Conservation (phyloP, 2,329 filamentous ascomycete genomes). For the Westerdykella sp. region DNA sequence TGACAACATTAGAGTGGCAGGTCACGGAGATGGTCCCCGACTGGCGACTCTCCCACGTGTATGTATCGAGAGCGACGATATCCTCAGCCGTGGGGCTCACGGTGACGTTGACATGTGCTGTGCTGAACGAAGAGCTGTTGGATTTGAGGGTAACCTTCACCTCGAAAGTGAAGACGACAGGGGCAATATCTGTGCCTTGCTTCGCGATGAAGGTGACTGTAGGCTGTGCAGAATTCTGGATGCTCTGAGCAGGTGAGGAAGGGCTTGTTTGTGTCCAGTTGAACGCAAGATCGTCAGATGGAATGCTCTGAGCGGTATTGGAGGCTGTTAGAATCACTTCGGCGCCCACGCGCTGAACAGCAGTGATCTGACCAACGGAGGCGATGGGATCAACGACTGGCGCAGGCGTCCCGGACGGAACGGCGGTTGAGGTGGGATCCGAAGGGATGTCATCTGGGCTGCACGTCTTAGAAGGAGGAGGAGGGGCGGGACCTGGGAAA, state of each 20-base stretch:
- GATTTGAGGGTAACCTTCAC: slow-evolving; percentile 24
- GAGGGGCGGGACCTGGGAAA: slow-evolving; percentile 28
- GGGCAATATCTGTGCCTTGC: slow-evolving; percentile 7
- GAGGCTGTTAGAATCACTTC: slow-evolving; percentile 23
- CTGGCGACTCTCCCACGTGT: slow-evolving; percentile 26
- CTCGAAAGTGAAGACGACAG: slow-evolving; percentile 25
- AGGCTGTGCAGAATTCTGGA: slow-evolving; percentile 17
- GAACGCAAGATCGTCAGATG: slow-evolving; percentile 23
- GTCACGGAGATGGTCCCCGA: slow-evolving; percentile 28
- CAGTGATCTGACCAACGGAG: slow-evolving; percentile 14
- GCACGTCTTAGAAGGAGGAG: slow-evolving; percentile 22
- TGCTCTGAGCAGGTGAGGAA: slow-evolving; percentile 11
- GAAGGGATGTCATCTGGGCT: slow-evolving; percentile 11
- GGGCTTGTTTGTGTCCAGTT: slow-evolving; percentile 27
- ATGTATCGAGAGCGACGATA: slow-evolving; percentile 27
- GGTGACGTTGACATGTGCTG: slow-evolving; percentile 23
- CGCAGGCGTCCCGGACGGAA: not conserved
- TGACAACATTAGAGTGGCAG: slow-evolving; percentile 32
- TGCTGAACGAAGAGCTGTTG: slow-evolving; percentile 16
- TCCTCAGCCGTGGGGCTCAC: slow-evolving; percentile 21
- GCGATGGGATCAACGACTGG: slow-evolving; percentile 10
- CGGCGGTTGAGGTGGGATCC: slow-evolving; percentile 1
- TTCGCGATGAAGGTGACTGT: slow-evolving; percentile 12
- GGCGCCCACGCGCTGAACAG: slow-evolving; percentile 26
- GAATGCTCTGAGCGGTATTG: slow-evolving; percentile 19